A percentile compares a stretch with the other conserved stretches of the same genome.
Evolutionary conservation across 140 eudicot species (phyloP).

Genomic region (Ambrosia hybrid): DNA sequence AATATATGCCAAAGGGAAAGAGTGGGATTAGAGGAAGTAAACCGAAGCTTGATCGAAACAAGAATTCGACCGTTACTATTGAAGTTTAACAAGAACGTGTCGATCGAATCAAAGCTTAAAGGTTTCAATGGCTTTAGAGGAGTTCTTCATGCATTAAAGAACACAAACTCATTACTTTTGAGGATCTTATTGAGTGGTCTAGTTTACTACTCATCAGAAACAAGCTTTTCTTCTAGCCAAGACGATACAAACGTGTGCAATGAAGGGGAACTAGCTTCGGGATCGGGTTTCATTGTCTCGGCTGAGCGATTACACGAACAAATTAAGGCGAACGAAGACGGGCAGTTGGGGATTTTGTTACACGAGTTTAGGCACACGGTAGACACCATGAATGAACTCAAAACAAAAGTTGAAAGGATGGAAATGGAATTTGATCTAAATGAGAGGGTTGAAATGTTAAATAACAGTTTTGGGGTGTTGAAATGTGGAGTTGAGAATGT

Average conservation of each 20-base stretch:
- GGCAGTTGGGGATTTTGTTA: slow-evolving; percentile 48
- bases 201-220: slow-evolving; percentile 48
- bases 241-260: slow-evolving; percentile 20
- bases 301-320: slow-evolving; percentile 54
- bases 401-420: slow-evolving; percentile 44
- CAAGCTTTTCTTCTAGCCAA: slow-evolving; percentile 30
- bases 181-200: slow-evolving; percentile 52
- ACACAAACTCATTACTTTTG: slow-evolving; percentile 61
- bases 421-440: slow-evolving; percentile 29
- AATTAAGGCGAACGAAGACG: slow-evolving; percentile 47
- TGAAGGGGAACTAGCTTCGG: slow-evolving; percentile 39
- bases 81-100: slow-evolving; percentile 46
- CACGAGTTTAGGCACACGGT: slow-evolving; percentile 58
- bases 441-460: slow-evolving; percentile 55
- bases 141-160: slow-evolving; percentile 69
- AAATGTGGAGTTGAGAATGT: slow-evolving; percentile 59
- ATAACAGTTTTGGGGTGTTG: slow-evolving; percentile 57
- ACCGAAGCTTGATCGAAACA: slow-evolving; percentile 65
- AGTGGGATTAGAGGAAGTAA: slow-evolving; percentile 68
- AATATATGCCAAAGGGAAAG: slow-evolving; percentile 60
- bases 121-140: slow-evolving; percentile 82
- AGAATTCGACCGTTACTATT: slow-evolving; percentile 62
- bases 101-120: slow-evolving; percentile 50
- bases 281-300: slow-evolving; percentile 57
- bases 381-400: slow-evolving; percentile 61